Percentiles rank a stretch among this genome's conserved stretches.
Conservation (phyloP, 257 asterid species). For the Lycium ferocissimum region DNA sequence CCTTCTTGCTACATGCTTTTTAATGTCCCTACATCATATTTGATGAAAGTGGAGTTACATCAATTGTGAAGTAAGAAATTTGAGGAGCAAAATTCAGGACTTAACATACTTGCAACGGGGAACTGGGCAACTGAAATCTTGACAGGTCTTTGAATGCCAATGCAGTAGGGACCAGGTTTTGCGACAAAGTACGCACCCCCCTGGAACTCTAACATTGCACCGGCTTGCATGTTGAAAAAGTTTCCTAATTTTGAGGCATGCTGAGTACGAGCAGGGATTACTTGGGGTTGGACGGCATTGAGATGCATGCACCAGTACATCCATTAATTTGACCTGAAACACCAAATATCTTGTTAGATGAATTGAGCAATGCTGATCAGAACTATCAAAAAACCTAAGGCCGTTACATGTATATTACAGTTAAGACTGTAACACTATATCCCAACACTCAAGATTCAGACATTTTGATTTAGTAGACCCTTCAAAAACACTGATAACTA, state of each 20-base stretch:
- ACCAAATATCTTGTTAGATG: conserved; percentile 4
- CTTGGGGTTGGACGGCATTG: conserved; percentile 41
- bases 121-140: conserved; percentile 46
- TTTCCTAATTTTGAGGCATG: conserved; percentile 42
- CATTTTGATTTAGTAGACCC: not conserved
- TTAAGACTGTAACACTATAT: not conserved
- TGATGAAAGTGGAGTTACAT: not conserved
- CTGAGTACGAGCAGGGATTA: conserved; percentile 48
- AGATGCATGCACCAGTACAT: conserved; percentile 52
- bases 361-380: conserved; percentile 2
- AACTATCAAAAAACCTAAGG: conserved; percentile 4
- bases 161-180: conserved; percentile 50
- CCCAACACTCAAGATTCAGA: not conserved
- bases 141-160: conserved; percentile 51
- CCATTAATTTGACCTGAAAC: conserved; percentile 44
- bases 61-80: conserved; percentile 23
- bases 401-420: not conserved
- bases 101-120: conserved; percentile 64
- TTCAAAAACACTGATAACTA: conserved; percentile 17
- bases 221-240: conserved; percentile 43
- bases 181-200: conserved; percentile 53
- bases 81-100: conserved; percentile 23
- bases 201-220: conserved; percentile 42
- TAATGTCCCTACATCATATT: conserved; percentile 47
- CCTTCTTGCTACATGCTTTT: conserved; percentile 31